These are phyloP conservation scores for Hibiscus tridactylites DNA, from an alignment of 345 rosid species.

Conservation along the genomic window DNA sequence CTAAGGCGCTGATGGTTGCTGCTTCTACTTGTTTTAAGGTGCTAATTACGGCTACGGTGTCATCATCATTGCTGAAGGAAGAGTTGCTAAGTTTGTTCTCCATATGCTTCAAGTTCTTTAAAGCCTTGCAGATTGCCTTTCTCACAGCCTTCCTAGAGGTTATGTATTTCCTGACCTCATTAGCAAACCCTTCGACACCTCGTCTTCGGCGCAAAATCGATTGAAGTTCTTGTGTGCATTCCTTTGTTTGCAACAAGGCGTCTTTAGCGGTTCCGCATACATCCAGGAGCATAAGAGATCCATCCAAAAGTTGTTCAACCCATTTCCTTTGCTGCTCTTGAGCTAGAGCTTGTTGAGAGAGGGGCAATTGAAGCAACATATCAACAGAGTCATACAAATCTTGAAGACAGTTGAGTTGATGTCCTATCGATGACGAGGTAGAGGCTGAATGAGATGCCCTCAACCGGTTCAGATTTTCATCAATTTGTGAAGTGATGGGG, in stretches of 20 bases:
- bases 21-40: not conserved
- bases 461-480: too few relatives aligned
- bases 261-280: not conserved
- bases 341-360: constrained; percentile 16
- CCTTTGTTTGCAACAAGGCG: not conserved
- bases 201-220: not conserved
- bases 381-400: constrained; percentile 10
- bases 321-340: constrained; percentile 10
- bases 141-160: not conserved
- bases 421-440: not conserved
- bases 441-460: not conserved
- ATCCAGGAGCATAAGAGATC: constrained; percentile 26
- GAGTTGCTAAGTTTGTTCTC: not conserved
- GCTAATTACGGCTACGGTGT: not conserved
- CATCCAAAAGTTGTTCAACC: constrained; percentile 27
- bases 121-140: not conserved
- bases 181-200: not conserved
- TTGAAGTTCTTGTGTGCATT: not conserved
- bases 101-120: too few relatives aligned
- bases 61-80: not conserved
- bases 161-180: not conserved
- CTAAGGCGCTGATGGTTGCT: not conserved
- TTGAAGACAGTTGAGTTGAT: constrained; percentile 1
- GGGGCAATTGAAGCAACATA: constrained; percentile 22
- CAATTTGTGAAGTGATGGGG: too few relatives aligned